These are phyloP conservation scores for Rhododendron henanense DNA, from an alignment of 148 eudicot species.

Conservation along the genomic window DNA sequence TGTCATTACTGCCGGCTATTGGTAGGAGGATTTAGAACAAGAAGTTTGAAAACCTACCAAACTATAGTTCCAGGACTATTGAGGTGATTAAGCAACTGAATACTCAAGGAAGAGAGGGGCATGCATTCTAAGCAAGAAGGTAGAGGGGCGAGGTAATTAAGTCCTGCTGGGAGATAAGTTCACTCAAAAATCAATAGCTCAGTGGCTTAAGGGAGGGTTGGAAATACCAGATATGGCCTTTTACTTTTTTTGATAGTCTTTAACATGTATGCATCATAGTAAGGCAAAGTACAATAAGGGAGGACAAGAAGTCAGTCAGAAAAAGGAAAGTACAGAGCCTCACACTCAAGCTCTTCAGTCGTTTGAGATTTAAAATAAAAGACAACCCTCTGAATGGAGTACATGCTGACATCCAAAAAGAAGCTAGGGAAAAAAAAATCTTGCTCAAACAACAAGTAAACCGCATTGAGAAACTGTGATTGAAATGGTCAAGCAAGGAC, in stretches of 20 bases:
- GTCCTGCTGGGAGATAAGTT: background rate
- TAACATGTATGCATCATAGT: background rate
- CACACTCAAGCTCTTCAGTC: background rate
- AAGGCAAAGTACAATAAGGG: background rate
- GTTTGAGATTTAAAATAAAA: background rate
- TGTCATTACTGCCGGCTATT: background rate
- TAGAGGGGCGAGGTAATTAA: background rate
- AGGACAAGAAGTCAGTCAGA: background rate
- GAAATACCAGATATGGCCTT: background rate
- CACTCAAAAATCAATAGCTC: background rate
- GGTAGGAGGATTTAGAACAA: background rate
- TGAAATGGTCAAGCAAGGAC: background rate
- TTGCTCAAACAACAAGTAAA: background rate
- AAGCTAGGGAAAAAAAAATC: background rate
- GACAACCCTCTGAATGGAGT: background rate
- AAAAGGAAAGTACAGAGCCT: background rate
- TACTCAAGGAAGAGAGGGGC: too few relatives aligned
- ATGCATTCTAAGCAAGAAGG: background rate
- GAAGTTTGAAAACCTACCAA: background rate
- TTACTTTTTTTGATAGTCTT: background rate
- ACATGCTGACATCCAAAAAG: background rate
- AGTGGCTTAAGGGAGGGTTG: background rate
- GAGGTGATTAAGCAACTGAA: too few relatives aligned
- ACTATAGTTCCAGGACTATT: too few relatives aligned
- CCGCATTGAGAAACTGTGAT: background rate